These are phyloP conservation scores for Trichosporon faecale DNA, from an alignment of 1,284 basidiomycete species.

Conservation along the genomic window DNA sequence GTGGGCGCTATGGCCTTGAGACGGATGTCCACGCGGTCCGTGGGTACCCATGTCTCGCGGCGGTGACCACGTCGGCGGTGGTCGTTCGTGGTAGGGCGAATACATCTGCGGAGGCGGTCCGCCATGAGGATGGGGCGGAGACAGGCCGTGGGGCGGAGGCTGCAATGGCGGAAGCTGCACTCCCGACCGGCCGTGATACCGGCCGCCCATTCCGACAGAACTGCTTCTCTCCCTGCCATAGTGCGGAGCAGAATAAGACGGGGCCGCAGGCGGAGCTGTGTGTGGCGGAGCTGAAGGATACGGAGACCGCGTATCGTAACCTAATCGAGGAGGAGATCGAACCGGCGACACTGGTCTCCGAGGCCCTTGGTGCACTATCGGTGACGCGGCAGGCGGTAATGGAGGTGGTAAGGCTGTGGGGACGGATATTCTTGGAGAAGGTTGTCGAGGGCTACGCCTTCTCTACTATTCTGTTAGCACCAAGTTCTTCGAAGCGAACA, in stretches of 20 bases:
- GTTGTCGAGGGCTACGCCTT: neutral
- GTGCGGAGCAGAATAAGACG: neutral
- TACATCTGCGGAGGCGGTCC: neutral
- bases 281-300: neutral
- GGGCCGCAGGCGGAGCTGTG: neutral
- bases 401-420: neutral
- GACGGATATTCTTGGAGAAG: neutral
- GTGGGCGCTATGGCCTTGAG: neutral
- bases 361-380: neutral
- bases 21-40: neutral
- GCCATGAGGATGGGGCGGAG: neutral
- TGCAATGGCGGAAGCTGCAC: neutral
- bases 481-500: neutral
- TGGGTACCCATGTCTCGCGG: neutral
- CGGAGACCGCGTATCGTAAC: neutral
- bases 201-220: neutral
- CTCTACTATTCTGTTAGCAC: neutral
- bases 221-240: neutral
- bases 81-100: constrained; percentile 2
- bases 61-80: neutral
- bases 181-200: neutral
- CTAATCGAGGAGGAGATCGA: neutral
- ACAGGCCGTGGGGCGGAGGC: neutral
- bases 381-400: neutral
- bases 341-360: neutral